Conservation (phyloP, 208 protist genomes). For the Blechomonas ayalai region DNA sequence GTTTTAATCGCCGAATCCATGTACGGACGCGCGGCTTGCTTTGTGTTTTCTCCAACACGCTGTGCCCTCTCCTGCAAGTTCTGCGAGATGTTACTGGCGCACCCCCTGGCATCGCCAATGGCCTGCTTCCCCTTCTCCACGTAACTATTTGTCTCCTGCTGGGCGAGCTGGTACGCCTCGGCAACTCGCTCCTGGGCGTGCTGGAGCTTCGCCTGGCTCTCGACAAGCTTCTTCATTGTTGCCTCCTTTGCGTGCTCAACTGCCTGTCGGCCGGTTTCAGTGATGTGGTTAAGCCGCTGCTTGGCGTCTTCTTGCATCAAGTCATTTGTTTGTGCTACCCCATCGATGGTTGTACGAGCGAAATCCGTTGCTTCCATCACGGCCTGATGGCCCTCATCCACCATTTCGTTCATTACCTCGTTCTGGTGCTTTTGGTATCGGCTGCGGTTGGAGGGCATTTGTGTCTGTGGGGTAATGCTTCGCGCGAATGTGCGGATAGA, state of each 20-base stretch:
- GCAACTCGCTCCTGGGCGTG: slow-evolving; percentile 3
- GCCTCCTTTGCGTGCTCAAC: not conserved
- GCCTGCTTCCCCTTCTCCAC: slow-evolving; percentile 16
- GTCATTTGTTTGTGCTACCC: slow-evolving; percentile 1
- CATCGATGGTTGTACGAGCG: not conserved
- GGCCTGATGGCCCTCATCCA: too few species aligned
- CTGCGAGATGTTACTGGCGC: not conserved
- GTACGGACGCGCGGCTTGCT: slow-evolving; percentile 29
- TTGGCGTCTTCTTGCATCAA: slow-evolving; percentile 2
- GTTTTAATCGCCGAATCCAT: slow-evolving; percentile 20
- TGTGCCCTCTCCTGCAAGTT: not conserved
- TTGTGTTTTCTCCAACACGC: slow-evolving; percentile 14
- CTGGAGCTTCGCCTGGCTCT: slow-evolving; percentile 1
- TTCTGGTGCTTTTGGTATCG: too few species aligned
- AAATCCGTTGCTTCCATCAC: too few species aligned
- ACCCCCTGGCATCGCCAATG: slow-evolving; percentile 12
- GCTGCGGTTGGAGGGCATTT: too few species aligned
- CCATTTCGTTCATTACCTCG: too few species aligned
- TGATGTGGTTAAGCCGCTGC: not conserved
- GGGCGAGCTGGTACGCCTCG: slow-evolving; percentile 5
- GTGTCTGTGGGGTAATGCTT: too few species aligned
- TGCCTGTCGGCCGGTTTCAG: slow-evolving; percentile 3
- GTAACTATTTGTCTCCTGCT: slow-evolving; percentile 12
- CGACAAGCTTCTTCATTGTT: not conserved
- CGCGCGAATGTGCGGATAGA: too few species aligned